Base-by-base conservation (phyloP, 805 yeast species). In the Pichia eremophila region DNA sequence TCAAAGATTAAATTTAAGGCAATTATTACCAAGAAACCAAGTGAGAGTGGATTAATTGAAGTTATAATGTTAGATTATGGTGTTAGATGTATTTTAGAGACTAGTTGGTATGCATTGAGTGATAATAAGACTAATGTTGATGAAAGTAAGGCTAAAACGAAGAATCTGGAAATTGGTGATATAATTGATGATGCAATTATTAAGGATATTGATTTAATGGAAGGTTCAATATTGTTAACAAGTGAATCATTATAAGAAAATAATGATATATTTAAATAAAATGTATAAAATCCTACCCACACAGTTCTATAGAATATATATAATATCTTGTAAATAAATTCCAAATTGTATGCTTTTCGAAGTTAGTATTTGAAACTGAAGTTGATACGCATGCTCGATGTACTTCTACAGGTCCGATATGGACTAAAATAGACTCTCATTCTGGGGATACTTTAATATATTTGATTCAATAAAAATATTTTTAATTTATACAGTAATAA, bases 101-200 rank as follows among this genome's bases (percentile, higher is more conserved):
- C 66, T 2, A 58, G 56, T 27, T 53, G 64, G 57, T 62, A 60
- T 40, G 55, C 61, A 9, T 43, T 58, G 18, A 54, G 55, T 17
- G 55, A 50, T 2, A 53, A 46, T 27, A 54, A 53, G 7, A 48
- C 46, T 36, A 41, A 52, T 29, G 28, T 40, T 14, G 56, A 56
- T 28, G 50, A 50, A 29, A 52, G 65, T n/a, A 44, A 51, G 15
- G 46, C 44, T 12, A 27, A 51, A n/a, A 39, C 58, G 19, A 53
- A 56, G 46, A 52, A 58, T 32, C 68, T 77, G 25, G 59, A 56
- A 12, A 68, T 76, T 36, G 81, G 81, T 1, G 75, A 73, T 42
- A 48, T 63, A 0, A 55, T 75, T 5, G 64, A 60, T 8, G 63
- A 64, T 43, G 72, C 75, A 29, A 56, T 54, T 19, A 64, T 76